phyloP scores from a whole-genome alignment of 1,284 basidiomycete genomes.

The Fomitopsis betulina region DNA sequence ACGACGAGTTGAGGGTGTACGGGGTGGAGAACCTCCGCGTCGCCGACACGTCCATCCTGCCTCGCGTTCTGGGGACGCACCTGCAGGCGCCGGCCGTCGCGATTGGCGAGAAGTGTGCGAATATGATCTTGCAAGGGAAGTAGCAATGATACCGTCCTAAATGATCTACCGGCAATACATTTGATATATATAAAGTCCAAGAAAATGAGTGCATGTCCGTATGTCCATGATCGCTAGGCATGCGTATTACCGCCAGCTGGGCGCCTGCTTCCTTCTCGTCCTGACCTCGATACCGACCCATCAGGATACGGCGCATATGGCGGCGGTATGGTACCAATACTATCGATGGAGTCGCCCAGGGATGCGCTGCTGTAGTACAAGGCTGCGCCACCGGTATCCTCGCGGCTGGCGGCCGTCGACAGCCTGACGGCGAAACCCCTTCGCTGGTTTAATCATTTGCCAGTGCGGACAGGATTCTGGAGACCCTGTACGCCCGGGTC shows the following conservation, averaged over 20 bases:
- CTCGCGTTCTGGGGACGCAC: conserved; percentile 31
- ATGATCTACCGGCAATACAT: background rate
- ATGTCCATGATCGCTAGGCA: too few species aligned
- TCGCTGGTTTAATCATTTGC: background rate
- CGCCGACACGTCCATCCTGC: conserved; percentile 38
- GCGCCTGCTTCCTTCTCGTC: too few species aligned
- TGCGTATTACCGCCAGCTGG: too few species aligned
- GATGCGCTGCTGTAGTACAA: background rate
- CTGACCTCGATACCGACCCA: background rate
- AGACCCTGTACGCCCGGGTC: background rate
- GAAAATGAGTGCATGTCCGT: too few species aligned
- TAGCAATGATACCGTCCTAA: background rate
- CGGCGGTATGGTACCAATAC: background rate
- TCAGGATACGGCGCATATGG: background rate
- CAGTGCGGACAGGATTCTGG: background rate
- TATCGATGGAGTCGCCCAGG: background rate
- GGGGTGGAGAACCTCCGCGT: conserved; percentile 37
- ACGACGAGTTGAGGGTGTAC: conserved; percentile 44
- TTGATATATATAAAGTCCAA: background rate
- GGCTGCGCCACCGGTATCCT: background rate
- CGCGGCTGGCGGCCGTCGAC: background rate
- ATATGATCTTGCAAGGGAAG: conserved; percentile 4
- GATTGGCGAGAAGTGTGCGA: conserved; percentile 33
- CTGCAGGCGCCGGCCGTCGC: conserved; percentile 32
- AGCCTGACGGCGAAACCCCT: background rate